phyloP scores from a whole-genome alignment of 768 basidiomycete species.

The Saitozyma sp. region DNA sequence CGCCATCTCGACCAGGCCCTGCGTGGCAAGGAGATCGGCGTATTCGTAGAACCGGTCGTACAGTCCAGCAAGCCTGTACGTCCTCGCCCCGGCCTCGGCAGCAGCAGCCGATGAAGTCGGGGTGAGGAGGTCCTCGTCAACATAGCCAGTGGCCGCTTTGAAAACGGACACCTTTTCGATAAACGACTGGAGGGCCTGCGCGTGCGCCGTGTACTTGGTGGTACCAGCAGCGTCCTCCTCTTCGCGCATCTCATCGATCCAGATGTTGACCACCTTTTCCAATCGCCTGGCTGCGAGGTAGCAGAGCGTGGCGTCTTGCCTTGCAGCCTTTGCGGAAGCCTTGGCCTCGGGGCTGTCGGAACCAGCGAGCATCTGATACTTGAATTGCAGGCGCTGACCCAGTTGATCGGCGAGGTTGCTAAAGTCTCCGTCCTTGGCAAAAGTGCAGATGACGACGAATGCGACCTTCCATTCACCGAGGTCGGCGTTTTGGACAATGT shows the following conservation, averaged over 20 bases:
- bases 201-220: conserved; percentile 53
- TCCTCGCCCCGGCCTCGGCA: conserved; percentile 59
- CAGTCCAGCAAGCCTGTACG: conserved; percentile 77
- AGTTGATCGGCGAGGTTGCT: conserved; percentile 84
- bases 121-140: conserved; percentile 60
- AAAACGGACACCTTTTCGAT: conserved; percentile 97
- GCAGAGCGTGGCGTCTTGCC: conserved; percentile 87
- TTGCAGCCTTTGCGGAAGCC: conserved; percentile 56
- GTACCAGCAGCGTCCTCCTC: conserved; percentile 64
- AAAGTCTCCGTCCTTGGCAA: conserved; percentile 76
- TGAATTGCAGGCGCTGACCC: conserved; percentile 84
- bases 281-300: conserved; percentile 88
- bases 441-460: conserved; percentile 94
- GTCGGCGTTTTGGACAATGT: conserved; percentile 95
- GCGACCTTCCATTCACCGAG: conserved; percentile 93
- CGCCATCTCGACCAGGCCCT: conserved; percentile 84
- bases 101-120: conserved; percentile 54
- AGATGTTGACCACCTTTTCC: conserved; percentile 84
- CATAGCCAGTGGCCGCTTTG: conserved; percentile 66
- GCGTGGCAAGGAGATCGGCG: conserved; percentile 82
- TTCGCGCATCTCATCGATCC: conserved; percentile 84
- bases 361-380: conserved; percentile 62
- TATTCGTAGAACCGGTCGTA: conserved; percentile 97
- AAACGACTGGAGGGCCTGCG: conserved; percentile 84
- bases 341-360: conserved; percentile 55